Base-by-base conservation (phyloP, 2,329 filamentous ascomycete species). In the Sporothrix protearum region DNA sequence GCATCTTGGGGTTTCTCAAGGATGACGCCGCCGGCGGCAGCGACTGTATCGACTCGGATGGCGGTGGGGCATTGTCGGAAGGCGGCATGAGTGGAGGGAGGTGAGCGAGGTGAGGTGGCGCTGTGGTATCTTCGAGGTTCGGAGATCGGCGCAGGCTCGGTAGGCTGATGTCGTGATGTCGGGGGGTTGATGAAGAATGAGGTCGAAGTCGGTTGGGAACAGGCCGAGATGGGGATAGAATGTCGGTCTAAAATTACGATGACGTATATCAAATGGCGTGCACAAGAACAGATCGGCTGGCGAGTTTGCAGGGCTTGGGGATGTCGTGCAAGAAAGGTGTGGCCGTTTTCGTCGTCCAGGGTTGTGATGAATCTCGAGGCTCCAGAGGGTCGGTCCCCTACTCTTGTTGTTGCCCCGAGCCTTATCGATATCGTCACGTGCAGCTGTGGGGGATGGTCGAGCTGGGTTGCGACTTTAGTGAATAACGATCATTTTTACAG, bases 21-120 rank as follows among this genome's bases (percentile, higher is more conserved):
- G 83, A 79, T 73, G 90, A 87, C 75, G 89, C 89, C 78, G 88
- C 83, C 77, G 91, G 89, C 77, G 91, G 89, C 80, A 91, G 86
- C 77, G 90, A 87, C 80, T 90, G 88, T 81, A 91, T 87, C 79
- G 90, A 88, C 81, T 90, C 87, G 82, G 87, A 84, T 77, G 88
- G 85, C 79, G 87, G 82, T 78, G 85, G 83, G 83, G 84, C 88
- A 88, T 91, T 84, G 80, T 87, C 83, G 79, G 86, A 83, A 81
- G 88, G 86, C 86, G 89, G 89, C 90, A 92, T 92, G 83, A 85
- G 88, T 10, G 30, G 28, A 25, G 28, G 22, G 49, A 45, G 25
- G 67, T n/a, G n/a, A 28, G 39, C 25, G 42, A 5, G 25, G 36
- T 7, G 28, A 42, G 36, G n/a, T 2, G 19, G 30, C 5, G 49